These are phyloP conservation scores for Hygrocybe coccinea DNA, from an alignment of 768 basidiomycete species.

Conservation along the genomic window DNA sequence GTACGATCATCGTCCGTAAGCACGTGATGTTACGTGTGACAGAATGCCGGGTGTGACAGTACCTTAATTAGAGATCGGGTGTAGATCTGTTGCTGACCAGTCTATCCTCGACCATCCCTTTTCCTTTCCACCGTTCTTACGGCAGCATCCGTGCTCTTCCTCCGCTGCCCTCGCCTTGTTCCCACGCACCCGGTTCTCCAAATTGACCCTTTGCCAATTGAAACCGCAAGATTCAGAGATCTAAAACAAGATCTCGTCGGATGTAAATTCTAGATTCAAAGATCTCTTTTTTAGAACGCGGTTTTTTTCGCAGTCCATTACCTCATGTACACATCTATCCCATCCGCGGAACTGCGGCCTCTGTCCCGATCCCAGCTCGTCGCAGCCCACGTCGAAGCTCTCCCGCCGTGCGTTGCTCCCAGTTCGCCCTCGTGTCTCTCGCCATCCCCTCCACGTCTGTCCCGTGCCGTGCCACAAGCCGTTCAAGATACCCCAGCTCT, in stretches of 20 bases:
- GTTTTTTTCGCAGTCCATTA: no score
- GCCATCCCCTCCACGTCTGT: constrained; percentile 73
- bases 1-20: constrained; percentile 16
- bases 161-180: constrained; percentile 1
- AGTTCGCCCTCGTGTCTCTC: constrained; percentile 71
- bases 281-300: no score
- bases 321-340: constrained; percentile 20
- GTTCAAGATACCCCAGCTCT: constrained; percentile 61
- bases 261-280: no score
- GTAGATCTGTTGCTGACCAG: constrained; percentile 12
- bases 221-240: neutral
- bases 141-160: no score
- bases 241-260: neutral
- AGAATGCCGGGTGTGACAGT: constrained; percentile 14
- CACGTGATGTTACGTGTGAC: neutral
- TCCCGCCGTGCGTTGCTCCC: constrained; percentile 79
- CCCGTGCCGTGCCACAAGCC: constrained; percentile 66
- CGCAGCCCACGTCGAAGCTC: constrained; percentile 62
- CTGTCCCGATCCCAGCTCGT: constrained; percentile 55
- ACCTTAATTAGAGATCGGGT: constrained; percentile 23
- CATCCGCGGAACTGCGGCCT: constrained; percentile 19
- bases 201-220: constrained; percentile 3
- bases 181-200: constrained; percentile 4
- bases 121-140: neutral
- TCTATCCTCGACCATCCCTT: neutral